Evolutionary conservation across 2,329 filamentous ascomycete species (phyloP), one percentile per base, ranked within the genome.

Genomic region (Penicillium freii): DNA sequence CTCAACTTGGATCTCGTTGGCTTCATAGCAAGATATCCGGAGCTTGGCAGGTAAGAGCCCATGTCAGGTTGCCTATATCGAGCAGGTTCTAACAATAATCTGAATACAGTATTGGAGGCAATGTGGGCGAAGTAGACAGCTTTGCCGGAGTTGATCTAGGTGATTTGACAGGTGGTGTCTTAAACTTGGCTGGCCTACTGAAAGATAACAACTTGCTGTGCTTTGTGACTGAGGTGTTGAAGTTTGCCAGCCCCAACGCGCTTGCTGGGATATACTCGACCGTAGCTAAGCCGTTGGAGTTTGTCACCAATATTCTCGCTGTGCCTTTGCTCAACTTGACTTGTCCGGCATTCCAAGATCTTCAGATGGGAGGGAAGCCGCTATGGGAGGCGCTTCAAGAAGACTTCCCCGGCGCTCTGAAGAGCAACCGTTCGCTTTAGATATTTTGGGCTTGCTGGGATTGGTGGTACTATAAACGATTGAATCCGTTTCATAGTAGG

Each of bases 101-200:
- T 19, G 8, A 2, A 45, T 19, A 13, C 25, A 77, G 73, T 58
- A 75, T 84, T 17, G 82, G 82, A 10, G 82, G 82, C 10, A 84
- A 84, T 61, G 76, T 77, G 5, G 80, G 81, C 19, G 74, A 72
- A 3, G 75, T 80, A 23, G 80, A 84, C 69, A 79, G 75, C 23
- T 84, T 83, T 62, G 71, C 77, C 5, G 80, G 80, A 5, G 63
- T 84, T 52, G 69, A 79, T 59, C 34, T 80, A 2, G 56, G 60
- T 2, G 69, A 81, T 54, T 34, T 82, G 15, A 78, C 78, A 5
- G 73, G 77, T 21, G 79, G 78, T 38, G 66, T 77, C 34, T 60
- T 73, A 57, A 68, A 76, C 63, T 34, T 65, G 31, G 62, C 66
- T 7, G 70, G 71, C 33, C 61, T 78, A 3, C 44, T 78, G 8